phyloP scores from a whole-genome alignment of 23 red algal species.

The Gracilaria domingensis region DNA sequence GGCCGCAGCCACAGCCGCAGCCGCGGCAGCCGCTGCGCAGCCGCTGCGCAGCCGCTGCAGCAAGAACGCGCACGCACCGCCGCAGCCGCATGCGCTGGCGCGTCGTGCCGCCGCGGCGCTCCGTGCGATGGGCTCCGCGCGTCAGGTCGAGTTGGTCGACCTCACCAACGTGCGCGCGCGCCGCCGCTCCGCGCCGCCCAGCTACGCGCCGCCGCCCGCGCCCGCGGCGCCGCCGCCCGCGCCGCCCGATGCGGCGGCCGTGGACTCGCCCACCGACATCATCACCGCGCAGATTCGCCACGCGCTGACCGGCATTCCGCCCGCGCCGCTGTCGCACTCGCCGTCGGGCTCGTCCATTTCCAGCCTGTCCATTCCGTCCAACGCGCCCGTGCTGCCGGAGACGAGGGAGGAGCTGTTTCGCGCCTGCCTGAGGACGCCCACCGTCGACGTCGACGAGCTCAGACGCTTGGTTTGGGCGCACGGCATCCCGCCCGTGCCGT shows the following conservation, averaged over 20 bases:
- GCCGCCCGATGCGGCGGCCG: neutral
- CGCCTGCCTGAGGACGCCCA: constrained; percentile 38
- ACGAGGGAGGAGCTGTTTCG: constrained; percentile 60
- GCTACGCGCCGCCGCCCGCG: neutral
- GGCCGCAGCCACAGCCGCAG: no score
- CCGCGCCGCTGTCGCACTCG: constrained; percentile 1
- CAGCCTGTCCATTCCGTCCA: constrained; percentile 3
- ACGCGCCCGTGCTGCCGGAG: constrained; percentile 11
- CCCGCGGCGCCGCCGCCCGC: neutral
- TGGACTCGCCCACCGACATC: constrained; percentile 17
- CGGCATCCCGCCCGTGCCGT: constrained; percentile 55
- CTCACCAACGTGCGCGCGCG: constrained; percentile 4
- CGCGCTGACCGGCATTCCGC: constrained; percentile 12
- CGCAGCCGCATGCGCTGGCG: constrained; percentile 43
- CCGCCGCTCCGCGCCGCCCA: constrained; percentile 21
- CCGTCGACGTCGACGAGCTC: constrained; percentile 73
- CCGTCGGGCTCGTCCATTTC: constrained; percentile 19
- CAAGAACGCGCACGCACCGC: neutral
- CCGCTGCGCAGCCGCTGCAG: constrained; percentile 11
- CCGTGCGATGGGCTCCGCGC: constrained; percentile 16
- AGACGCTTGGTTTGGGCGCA: constrained; percentile 69
- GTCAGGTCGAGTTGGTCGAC: constrained; percentile 38
- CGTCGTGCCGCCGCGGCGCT: neutral
- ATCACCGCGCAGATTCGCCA: constrained; percentile 51
- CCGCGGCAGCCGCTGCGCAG: constrained; percentile 84